Percentiles rank a stretch among this genome's conserved stretches.
Conservation (phyloP, 2,329 filamentous ascomycete genomes). For the Lecanicillium sp. region DNA sequence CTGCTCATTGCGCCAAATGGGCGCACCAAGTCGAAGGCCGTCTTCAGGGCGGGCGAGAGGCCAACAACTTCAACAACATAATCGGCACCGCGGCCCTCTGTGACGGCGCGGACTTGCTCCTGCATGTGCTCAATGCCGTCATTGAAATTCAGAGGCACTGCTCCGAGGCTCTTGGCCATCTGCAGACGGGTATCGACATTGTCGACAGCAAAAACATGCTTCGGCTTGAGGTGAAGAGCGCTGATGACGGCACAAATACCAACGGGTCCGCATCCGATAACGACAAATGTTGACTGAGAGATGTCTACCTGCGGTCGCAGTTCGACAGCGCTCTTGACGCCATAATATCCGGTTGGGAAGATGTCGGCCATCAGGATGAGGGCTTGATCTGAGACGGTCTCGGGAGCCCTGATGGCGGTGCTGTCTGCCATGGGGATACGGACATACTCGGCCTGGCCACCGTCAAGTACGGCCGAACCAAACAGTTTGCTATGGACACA, state of each 20-base stretch:
- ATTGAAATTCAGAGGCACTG: conserved; percentile 76
- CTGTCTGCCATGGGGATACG: conserved; percentile 75
- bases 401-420: conserved; percentile 66
- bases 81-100: conserved; percentile 77
- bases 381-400: conserved; percentile 63
- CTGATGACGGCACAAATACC: conserved; percentile 79
- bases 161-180: conserved; percentile 66
- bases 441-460: conserved; percentile 77
- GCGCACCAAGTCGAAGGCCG: conserved; percentile 64
- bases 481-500: conserved; percentile 67
- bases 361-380: conserved; percentile 90
- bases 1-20: conserved; percentile 70
- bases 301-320: conserved; percentile 38
- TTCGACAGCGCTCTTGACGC: conserved; percentile 70
- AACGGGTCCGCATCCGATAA: conserved; percentile 81
- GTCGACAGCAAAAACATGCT: conserved; percentile 73
- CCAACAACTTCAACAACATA: conserved; percentile 77
- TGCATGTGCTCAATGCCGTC: conserved; percentile 59
- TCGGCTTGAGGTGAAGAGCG: conserved; percentile 68
- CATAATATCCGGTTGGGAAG: conserved; percentile 83
- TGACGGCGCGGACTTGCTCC: conserved; percentile 65
- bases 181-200: conserved; percentile 69
- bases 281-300: conserved; percentile 60
- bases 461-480: conserved; percentile 63
- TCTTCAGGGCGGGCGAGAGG: conserved; percentile 60